Evolutionary conservation across 202 grass and related monocot genomes (phyloP).

Genomic region (Thinopyrum obtusiflorum): DNA sequence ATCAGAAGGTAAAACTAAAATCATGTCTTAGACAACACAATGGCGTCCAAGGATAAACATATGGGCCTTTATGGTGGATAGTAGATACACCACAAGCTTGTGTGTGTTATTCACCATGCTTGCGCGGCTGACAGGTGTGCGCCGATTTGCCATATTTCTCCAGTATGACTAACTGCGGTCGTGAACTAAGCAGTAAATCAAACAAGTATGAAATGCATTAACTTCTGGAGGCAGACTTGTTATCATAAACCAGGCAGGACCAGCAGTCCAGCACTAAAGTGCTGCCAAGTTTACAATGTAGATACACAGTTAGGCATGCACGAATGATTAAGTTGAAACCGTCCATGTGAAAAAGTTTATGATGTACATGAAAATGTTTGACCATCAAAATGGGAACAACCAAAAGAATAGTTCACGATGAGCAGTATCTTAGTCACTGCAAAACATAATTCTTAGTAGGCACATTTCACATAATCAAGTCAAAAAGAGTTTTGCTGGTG

Average conservation of each 20-base stretch:
- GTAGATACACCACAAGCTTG: not conserved
- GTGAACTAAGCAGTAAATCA: not conserved
- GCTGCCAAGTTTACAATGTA: not conserved
- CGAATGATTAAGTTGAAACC: not conserved
- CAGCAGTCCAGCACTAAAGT: not conserved
- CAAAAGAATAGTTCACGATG: not conserved
- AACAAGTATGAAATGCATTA: not conserved
- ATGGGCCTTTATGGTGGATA: not conserved
- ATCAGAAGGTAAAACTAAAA: not conserved
- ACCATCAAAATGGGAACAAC: not conserved
- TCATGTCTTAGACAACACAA: not conserved
- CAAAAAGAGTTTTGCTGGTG: not conserved
- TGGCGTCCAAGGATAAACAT: not conserved
- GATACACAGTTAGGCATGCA: not conserved
- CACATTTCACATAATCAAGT: conserved; percentile 9
- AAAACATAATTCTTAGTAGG: not conserved
- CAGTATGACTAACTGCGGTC: not conserved
- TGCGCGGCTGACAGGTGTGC: not conserved
- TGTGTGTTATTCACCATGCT: not conserved
- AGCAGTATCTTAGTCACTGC: not conserved
- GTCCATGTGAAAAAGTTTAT: not conserved
- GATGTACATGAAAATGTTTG: not conserved
- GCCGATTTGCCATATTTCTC: not conserved
- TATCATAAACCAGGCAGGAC: not conserved
- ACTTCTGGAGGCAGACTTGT: not conserved